Conservation (phyloP, 495 filamentous ascomycete genomes). For the Aspergillus homomorphus region DNA sequence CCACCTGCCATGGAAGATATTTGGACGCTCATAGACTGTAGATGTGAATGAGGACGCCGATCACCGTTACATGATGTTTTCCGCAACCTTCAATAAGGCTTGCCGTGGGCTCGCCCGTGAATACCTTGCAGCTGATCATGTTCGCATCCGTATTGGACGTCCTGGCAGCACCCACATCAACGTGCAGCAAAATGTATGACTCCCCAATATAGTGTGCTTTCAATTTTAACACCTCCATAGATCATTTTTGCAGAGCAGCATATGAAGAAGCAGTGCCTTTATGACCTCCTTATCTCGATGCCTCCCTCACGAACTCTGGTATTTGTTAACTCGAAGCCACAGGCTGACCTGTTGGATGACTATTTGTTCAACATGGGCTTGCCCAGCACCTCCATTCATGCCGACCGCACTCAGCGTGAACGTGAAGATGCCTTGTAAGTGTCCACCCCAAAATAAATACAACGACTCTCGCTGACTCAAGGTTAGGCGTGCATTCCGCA, state of each 20-base stretch:
- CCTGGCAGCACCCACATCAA: conserved; percentile 74
- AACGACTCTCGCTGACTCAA: neutral
- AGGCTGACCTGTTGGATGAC: conserved; percentile 80
- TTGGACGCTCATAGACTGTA: conserved; percentile 21
- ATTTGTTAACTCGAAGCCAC: conserved; percentile 78
- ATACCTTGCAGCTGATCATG: conserved; percentile 66
- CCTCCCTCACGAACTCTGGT: conserved; percentile 78
- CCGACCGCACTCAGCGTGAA: conserved; percentile 83
- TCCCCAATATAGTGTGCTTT: neutral
- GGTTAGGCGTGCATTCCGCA: conserved; percentile 71
- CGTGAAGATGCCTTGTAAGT: conserved; percentile 86
- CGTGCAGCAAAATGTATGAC: conserved; percentile 63
- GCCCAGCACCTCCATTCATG: conserved; percentile 82
- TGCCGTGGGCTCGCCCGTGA: conserved; percentile 72
- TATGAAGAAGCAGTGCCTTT: conserved; percentile 65
- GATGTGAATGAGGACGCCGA: conserved; percentile 76
- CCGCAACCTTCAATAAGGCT: conserved; percentile 81
- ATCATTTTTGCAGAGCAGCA: conserved; percentile 59
- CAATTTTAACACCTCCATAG: conserved; percentile 20
- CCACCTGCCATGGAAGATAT: conserved; percentile 8
- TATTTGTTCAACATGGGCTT: conserved; percentile 75
- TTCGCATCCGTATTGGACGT: conserved; percentile 81
- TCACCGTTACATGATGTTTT: conserved; percentile 87
- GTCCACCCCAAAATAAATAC: neutral
- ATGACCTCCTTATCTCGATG: conserved; percentile 66